Base-by-base conservation (phyloP, 352 stramenopile genomes). In the Phytophthora pinifolia region DNA sequence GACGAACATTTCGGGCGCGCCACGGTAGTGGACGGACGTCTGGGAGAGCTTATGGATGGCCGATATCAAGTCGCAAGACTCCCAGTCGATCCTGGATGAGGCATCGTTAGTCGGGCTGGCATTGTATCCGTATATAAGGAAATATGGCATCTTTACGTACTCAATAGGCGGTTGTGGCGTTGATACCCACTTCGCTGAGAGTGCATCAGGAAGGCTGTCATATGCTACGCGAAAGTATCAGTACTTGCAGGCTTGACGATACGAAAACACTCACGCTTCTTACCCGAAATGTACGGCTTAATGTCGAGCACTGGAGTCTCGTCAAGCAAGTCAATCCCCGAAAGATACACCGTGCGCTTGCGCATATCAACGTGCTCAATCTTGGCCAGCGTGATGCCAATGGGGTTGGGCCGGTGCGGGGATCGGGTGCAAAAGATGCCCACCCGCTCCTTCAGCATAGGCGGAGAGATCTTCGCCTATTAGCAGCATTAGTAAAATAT, bases 281-380 rank as follows among this genome's bases (percentile, higher is more conserved):
- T 65, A 90, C 80, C 74, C 65, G 83, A 68, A 32, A 99, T 94
- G 61, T 98, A 99, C 5, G 97, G 97, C 68, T 99, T 99, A 48
- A 99, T 96, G 59, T 99, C 97, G 3, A 99, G 65, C 10, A 99
- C 85, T 6, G 97, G 97, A 2, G 97, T 99, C 44, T 93, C 95
- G 60, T 99, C 90, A 29, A 98, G 67, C n/a, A 98, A 76, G 53
- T 98, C 94, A 15, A 98, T 61, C 13, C 87, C 93, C 6, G 84
- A 79, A 32, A 98, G 64, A 55, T 83, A 76, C 22, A 98, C 77
- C 0, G 59, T 78, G 8, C 79, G 79, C 9, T 61, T 62, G 17
- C 56, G 54, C 35, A 63, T 65, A 53, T 96, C 68, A 12, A 97
- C 79, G 13, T 57, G 48, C 51, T 98, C 90, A 45, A 98, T 74